These are phyloP conservation scores for Quercus phellos DNA, from an alignment of 331 rosid genomes.

Conservation along the genomic window DNA sequence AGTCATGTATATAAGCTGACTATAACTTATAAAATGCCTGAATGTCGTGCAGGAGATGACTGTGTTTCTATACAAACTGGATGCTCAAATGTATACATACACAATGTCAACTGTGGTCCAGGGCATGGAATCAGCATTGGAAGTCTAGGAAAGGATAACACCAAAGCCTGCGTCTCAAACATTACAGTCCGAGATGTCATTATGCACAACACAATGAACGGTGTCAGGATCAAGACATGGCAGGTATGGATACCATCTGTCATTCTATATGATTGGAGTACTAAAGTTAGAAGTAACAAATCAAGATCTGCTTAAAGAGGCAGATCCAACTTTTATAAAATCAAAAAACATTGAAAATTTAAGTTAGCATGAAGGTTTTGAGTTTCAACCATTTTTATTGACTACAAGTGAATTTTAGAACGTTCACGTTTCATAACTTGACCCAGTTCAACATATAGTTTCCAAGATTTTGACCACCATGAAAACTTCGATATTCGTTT, in stretches of 20 bases:
- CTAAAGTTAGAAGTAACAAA: background rate
- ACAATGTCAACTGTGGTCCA: slow-evolving; percentile 53
- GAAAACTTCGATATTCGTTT: background rate
- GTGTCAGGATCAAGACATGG: slow-evolving; percentile 36
- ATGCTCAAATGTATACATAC: slow-evolving; percentile 60
- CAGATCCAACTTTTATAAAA: background rate
- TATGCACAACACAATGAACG: slow-evolving; percentile 30
- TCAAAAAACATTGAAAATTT: background rate
- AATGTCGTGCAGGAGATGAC: slow-evolving; percentile 50
- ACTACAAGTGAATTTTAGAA: background rate
- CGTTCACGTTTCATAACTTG: background rate
- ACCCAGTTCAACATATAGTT: background rate
- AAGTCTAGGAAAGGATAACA: slow-evolving; percentile 23
- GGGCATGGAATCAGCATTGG: slow-evolving; percentile 30
- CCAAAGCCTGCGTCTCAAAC: slow-evolving; percentile 31
- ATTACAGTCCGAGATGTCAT: slow-evolving; percentile 22
- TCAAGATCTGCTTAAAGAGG: background rate
- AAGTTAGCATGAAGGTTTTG: background rate
- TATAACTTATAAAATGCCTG: background rate
- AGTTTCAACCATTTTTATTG: background rate
- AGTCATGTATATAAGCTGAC: background rate
- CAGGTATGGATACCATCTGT: slow-evolving; percentile 19
- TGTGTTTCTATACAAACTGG: slow-evolving; percentile 78
- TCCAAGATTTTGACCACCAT: background rate
- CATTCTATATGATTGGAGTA: background rate